A percentile compares a stretch with the other conserved stretches of the same genome.
These are phyloP conservation scores for Athelia psychrophila DNA, from an alignment of 1,284 basidiomycete genomes.

Conservation along the genomic window DNA sequence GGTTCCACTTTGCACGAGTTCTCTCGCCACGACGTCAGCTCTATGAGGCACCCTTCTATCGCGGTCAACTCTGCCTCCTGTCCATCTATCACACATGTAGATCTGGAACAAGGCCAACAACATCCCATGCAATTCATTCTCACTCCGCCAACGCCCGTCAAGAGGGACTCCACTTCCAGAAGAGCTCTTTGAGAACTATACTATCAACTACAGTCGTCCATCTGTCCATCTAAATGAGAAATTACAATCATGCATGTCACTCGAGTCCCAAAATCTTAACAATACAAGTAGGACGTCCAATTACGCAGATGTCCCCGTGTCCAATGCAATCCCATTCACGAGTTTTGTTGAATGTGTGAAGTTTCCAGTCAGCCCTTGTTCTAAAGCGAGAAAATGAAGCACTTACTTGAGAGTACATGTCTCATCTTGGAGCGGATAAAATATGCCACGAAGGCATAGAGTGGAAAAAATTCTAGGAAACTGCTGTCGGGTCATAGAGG, in stretches of 20 bases:
- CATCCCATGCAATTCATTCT: neutral
- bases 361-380: too few relatives aligned
- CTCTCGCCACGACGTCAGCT: neutral
- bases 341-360: too few relatives aligned
- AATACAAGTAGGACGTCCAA: too few relatives aligned
- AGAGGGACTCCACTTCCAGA: neutral
- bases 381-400: too few relatives aligned
- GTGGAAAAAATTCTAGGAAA: neutral
- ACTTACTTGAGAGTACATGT: too few relatives aligned
- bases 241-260: too few relatives aligned
- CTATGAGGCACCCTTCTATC: neutral
- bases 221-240: too few relatives aligned
- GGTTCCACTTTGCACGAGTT: neutral
- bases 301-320: too few relatives aligned
- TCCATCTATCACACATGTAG: neutral
- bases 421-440: neutral
- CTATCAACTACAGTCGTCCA: too few relatives aligned
- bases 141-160: neutral
- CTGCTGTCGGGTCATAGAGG: neutral
- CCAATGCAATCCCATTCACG: too few relatives aligned
- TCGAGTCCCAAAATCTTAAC: too few relatives aligned
- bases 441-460: neutral
- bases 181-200: too few relatives aligned
- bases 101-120: neutral
- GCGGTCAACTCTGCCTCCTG: neutral